Evolutionary conservation across 2,329 filamentous ascomycete species (phyloP), one percentile per base, ranked within the genome.

Genomic region (Fusarium coffeatum): DNA sequence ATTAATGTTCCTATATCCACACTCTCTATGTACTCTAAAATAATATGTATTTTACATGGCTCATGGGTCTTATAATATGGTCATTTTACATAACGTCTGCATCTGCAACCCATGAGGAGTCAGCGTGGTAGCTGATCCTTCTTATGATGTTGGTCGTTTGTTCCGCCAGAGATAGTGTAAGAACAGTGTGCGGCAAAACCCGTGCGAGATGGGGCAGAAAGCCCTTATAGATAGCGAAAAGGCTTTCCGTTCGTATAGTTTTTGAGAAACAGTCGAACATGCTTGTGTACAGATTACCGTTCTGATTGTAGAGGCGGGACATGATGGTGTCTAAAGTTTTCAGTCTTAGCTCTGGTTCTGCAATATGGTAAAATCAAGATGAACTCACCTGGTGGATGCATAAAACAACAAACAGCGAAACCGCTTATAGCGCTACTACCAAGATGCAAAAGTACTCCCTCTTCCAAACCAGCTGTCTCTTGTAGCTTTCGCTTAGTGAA

Each of bases 1-100:
- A 11, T 37, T 11, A 6, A 37, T 37, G 3, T n/a, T n/a, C 1
- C 9, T 16, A 37, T 11, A 37, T 0, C 16, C 0, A 37, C 3
- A n/a, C 9, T 37, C 5, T n/a, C 11, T 37, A 37, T 37, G 9
- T 37, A n/a, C 16, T 37, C 9, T 37, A n/a, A 11, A 5, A n/a
- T n/a, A 3, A n/a, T 37, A 12, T n/a, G 1, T 2, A n/a, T n/a
- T 12, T 12, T 3, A 37, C 5, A 37, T n/a, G 2, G 5, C 18
- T 10, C 6, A n/a, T 6, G 3, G 6, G 5, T 12, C 2, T 37
- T 7, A 0, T 12, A 37, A 37, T 0, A n/a, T n/a, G 6, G 6
- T 4, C 3, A n/a, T n/a, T n/a, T n/a, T n/a, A 37, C 18, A 37
- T 37, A n/a, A 7, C 6, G 10, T 37, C 18, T n/a, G 34, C 34